Base-by-base conservation (phyloP, 441 rosid genomes). In the Corymbia calophylla region DNA sequence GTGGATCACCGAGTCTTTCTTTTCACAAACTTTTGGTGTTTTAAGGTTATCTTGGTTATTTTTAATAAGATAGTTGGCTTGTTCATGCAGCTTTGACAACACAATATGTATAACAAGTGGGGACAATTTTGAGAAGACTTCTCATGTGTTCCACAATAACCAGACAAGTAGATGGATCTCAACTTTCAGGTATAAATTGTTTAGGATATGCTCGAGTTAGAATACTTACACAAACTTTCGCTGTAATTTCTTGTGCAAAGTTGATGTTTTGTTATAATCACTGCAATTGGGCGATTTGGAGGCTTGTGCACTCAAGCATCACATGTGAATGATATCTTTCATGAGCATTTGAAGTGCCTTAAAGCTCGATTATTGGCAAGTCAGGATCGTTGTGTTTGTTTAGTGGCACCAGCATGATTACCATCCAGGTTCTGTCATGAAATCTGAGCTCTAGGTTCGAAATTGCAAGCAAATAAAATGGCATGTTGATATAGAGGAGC, bases 131-230 rank as follows among this genome's bases (percentile, higher is more conserved):
- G 95, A 93, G 88, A 93, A 94, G 82, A 32, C 89, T 82, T 88
- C 91, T 81, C 92, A 89, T 94, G 91, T 95, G 91, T 86, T 87
- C 89, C 99, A 97, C 89, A 47, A 91, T 53, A 98, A 97, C 93
- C 90, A 73, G 85, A 96, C 99, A 11, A 95, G 94, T 90, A 92
- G 97, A 86, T 95, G 97, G 98, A 90, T 95, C 86, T 94, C 97
- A 55, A 53, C 91, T 87, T 96, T 97, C 94, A 96, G 96, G 97
- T 95, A 93, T 64, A 90, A 62, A 90, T 73, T 77, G 84, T 77
- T 66, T 86, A 31, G 84, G 18, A 77, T 23, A 44, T 21, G 23
- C 51, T 44, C n/a, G 16, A 77, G 53, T 77, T 77, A 77, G 9
- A 77, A 44, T 77, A 25, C 84, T 44, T 77, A 3, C 27, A 44